Evolutionary conservation across 768 basidiomycete genomes (phyloP).

Genomic region (Pleurotus ostreatus): DNA sequence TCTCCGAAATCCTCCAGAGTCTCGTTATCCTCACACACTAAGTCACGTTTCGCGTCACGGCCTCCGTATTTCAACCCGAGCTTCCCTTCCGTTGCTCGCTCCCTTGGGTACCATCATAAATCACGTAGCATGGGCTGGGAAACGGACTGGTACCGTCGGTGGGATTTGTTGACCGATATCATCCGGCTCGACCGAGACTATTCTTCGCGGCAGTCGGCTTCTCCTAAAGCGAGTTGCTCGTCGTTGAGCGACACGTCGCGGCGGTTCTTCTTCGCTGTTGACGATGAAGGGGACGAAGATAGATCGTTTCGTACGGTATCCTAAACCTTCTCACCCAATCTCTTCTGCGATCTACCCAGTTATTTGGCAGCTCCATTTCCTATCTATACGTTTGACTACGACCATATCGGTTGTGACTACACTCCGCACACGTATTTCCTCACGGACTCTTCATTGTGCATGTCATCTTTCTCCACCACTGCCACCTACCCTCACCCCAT

Average conservation of each 20-base stretch:
- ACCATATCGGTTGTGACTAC: too few species aligned
- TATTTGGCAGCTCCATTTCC: background rate
- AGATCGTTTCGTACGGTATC: conserved; percentile 1
- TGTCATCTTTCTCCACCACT: background rate
- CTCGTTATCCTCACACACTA: background rate
- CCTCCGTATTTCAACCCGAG: conserved; percentile 4
- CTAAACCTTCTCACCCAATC: background rate
- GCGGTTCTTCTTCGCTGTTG: conserved; percentile 18
- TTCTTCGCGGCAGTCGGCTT: conserved; percentile 9
- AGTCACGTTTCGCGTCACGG: background rate
- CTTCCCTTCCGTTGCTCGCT: conserved; percentile 6
- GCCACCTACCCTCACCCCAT: conserved; percentile 2
- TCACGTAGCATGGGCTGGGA: conserved; percentile 29
- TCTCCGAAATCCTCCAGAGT: conserved; percentile 3
- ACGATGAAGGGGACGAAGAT: conserved; percentile 17
- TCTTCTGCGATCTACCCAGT: background rate
- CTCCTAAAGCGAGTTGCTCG: background rate
- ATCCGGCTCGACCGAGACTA: conserved; percentile 24
- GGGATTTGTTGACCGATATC: conserved; percentile 47
- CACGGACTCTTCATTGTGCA: background rate
- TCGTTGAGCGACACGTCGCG: background rate
- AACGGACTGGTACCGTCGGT: conserved; percentile 49
- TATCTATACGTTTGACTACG: background rate
- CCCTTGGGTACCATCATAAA: conserved; percentile 4
- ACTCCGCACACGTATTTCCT: background rate